phyloP scores from a whole-genome alignment of 2,329 filamentous ascomycete genomes.

The Alternaria tenuissima region DNA sequence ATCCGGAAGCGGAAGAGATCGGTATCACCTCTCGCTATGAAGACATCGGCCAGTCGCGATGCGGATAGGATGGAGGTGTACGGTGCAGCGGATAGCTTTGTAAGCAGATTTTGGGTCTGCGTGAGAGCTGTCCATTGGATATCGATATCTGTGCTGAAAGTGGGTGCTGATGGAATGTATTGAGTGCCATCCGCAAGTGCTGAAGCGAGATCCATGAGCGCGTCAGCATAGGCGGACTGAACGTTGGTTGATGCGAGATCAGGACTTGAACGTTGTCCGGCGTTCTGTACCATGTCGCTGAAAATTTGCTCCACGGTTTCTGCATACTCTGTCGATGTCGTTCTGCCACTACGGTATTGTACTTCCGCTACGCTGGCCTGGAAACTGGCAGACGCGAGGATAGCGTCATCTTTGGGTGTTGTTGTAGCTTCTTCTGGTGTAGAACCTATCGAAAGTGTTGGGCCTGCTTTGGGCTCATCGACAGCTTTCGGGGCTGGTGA shows the following conservation, averaged over 20 bases:
- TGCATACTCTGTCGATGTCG: constrained; percentile 64
- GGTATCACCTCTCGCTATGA: constrained; percentile 44
- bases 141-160: constrained; percentile 26
- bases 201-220: constrained; percentile 63
- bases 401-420: constrained; percentile 60
- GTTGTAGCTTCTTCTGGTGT: constrained; percentile 39
- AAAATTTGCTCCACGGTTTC: constrained; percentile 48
- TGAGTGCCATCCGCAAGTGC: constrained; percentile 48
- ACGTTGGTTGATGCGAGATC: constrained; percentile 61
- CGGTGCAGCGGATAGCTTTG: constrained; percentile 29
- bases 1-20: constrained; percentile 48
- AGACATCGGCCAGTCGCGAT: constrained; percentile 41
- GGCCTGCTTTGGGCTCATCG: constrained; percentile 41
- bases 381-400: constrained; percentile 65
- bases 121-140: constrained; percentile 47
- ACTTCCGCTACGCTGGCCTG: constrained; percentile 64
- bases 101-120: constrained; percentile 41
- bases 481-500: constrained; percentile 23
- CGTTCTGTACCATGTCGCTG: constrained; percentile 47
- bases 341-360: constrained; percentile 61
- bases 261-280: constrained; percentile 58
- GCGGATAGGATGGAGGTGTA: constrained; percentile 29
- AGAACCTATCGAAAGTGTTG: constrained; percentile 45
- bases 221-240: constrained; percentile 65
- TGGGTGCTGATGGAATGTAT: constrained; percentile 23